These are phyloP conservation scores for Lipomyces starkeyi DNA, from an alignment of 805 yeast genomes.

Conservation along the genomic window DNA sequence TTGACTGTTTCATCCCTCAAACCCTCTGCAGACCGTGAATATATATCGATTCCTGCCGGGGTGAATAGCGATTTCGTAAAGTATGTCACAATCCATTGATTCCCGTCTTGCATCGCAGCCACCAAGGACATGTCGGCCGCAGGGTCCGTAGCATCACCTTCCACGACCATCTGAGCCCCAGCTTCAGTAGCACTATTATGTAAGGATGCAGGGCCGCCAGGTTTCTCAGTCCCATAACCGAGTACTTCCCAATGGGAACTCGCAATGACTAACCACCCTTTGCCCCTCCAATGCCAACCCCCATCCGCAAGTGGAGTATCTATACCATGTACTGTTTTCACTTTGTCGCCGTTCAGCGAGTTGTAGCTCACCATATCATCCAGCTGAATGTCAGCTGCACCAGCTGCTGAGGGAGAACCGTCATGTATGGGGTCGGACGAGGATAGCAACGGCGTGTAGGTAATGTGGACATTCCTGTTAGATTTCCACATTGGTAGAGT, in stretches of 20 bases:
- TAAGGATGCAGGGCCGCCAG: not conserved
- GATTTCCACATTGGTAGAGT: constrained; percentile 12
- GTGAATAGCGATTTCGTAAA: not conserved
- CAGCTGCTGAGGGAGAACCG: not conserved
- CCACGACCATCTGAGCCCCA: not conserved
- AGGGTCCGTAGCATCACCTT: not conserved
- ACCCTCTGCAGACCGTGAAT: not conserved
- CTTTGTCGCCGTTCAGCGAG: not conserved
- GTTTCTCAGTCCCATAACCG: constrained; percentile 2
- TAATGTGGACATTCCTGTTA: constrained; percentile 7
- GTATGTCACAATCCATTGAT: constrained; percentile 8
- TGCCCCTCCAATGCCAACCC: constrained; percentile 4
- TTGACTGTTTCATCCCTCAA: not conserved
- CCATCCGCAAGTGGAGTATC: not conserved
- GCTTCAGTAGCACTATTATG: not conserved
- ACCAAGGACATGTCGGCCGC: not conserved
- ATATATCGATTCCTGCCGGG: not conserved
- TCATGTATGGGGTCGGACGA: not conserved
- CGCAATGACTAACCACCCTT: constrained; percentile 7
- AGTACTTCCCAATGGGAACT: constrained; percentile 3
- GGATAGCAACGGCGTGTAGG: constrained; percentile 3
- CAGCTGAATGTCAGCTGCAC: not conserved
- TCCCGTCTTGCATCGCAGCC: not conserved
- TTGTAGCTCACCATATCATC: constrained; percentile 1
- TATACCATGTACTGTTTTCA: not conserved